phyloP scores from a whole-genome alignment of 768 basidiomycete species.

The Erythrobasidium yunnanense region DNA sequence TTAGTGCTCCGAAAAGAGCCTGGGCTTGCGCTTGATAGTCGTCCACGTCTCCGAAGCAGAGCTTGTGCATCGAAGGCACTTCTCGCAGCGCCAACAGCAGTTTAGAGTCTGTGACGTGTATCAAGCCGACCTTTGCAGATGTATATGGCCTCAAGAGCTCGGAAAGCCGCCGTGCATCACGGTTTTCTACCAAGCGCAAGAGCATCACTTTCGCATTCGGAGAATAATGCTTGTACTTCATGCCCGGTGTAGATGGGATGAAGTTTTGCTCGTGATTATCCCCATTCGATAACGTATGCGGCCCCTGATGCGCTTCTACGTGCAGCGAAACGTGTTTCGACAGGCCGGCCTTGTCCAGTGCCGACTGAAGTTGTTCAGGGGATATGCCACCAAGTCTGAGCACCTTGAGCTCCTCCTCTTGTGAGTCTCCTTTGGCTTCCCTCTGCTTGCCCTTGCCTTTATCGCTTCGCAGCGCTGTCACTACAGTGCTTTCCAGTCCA shows the following conservation, averaged over 20 bases:
- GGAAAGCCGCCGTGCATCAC: background rate
- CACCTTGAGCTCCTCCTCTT: slow-evolving; percentile 63
- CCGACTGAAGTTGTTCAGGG: slow-evolving; percentile 66
- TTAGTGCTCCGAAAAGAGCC: slow-evolving; percentile 12
- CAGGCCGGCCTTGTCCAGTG: slow-evolving; percentile 38
- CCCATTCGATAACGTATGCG: slow-evolving; percentile 47
- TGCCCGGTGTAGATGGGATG: slow-evolving; percentile 87
- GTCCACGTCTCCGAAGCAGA: background rate
- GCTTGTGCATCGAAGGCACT: background rate
- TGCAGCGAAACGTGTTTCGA: background rate
- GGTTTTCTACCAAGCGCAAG: background rate
- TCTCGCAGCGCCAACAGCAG: background rate
- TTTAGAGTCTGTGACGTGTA: background rate
- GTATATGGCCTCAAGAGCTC: background rate
- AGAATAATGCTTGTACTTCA: slow-evolving; percentile 98
- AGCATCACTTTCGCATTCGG: slow-evolving; percentile 45
- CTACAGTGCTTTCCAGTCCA: slow-evolving; percentile 89
- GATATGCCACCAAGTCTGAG: slow-evolving; percentile 85
- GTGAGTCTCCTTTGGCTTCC: slow-evolving; percentile 18
- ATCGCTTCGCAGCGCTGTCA: slow-evolving; percentile 57
- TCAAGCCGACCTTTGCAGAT: slow-evolving; percentile 3
- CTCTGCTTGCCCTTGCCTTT: slow-evolving; percentile 15
- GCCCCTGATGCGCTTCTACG: background rate
- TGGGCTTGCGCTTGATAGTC: slow-evolving; percentile 18
- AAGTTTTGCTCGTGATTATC: slow-evolving; percentile 64